phyloP scores from a whole-genome alignment of 768 basidiomycete species.

The Tulasnella sp. region DNA sequence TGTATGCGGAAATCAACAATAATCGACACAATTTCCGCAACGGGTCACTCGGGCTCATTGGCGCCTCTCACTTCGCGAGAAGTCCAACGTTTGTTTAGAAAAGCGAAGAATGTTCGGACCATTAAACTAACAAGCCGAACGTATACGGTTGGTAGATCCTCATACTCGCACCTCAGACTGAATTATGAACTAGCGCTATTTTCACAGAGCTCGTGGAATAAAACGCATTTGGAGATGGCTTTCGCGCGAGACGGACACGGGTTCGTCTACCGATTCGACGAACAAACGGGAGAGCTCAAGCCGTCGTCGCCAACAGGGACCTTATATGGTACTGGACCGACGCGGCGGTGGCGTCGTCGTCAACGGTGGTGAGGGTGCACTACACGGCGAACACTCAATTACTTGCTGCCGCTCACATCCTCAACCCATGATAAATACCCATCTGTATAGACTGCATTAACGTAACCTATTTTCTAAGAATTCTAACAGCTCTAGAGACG shows the following conservation, averaged over 20 bases:
- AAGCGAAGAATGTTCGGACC: neutral
- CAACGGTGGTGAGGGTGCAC: too few species aligned
- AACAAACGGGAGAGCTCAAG: neutral
- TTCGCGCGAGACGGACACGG: neutral
- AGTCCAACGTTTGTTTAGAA: neutral
- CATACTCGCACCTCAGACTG: neutral
- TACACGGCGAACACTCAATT: too few species aligned
- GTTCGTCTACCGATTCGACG: neutral
- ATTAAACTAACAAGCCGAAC: neutral
- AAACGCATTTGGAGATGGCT: neutral
- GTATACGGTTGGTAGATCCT: neutral
- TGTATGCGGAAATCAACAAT: neutral
- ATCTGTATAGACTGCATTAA: too few species aligned
- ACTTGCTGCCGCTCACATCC: too few species aligned
- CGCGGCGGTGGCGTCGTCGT: too few species aligned
- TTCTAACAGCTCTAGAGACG: too few species aligned
- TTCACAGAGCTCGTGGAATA: neutral
- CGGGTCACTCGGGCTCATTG: neutral
- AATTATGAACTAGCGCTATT: neutral
- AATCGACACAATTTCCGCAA: slow-evolving; percentile 3
- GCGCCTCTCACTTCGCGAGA: neutral
- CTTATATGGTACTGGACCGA: too few species aligned
- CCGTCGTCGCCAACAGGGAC: too few species aligned
- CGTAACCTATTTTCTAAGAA: too few species aligned
- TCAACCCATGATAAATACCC: too few species aligned